Conservation (phyloP, 768 basidiomycete species). For the Phanerodontia chrysosporium region DNA sequence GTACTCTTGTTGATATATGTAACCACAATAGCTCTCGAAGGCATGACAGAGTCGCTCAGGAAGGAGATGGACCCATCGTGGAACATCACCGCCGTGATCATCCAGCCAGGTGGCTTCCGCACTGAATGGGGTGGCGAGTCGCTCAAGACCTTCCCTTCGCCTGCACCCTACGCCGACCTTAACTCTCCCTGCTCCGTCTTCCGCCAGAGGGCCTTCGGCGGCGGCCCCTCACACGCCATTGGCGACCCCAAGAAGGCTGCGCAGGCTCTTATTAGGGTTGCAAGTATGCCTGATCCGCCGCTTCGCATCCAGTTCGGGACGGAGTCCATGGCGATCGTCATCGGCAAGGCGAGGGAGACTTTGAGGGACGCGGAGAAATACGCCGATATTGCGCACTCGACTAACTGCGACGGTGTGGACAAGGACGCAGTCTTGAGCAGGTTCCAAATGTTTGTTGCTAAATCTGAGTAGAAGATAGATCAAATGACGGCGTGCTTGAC, state of each 20-base stretch:
- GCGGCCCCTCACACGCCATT: background rate
- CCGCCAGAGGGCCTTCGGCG: background rate
- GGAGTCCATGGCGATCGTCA: conserved; percentile 11
- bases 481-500: too few species aligned
- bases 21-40: conserved; percentile 32
- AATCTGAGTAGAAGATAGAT: background rate
- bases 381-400: conserved; percentile 11
- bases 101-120: conserved; percentile 20
- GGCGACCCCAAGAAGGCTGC: conserved; percentile 18
- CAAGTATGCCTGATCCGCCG: conserved; percentile 10
- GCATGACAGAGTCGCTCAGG: conserved; percentile 34
- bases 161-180: conserved; percentile 4
- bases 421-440: conserved; percentile 4
- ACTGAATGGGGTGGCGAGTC: conserved; percentile 17
- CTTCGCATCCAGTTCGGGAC: conserved; percentile 17
- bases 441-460: conserved; percentile 1
- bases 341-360: conserved; percentile 11
- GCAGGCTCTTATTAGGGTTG: conserved; percentile 11
- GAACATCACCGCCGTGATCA: conserved; percentile 39
- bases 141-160: conserved; percentile 6
- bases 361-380: conserved; percentile 11
- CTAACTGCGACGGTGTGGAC: conserved; percentile 12
- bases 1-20: background rate
- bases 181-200: conserved; percentile 5
- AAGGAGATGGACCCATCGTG: conserved; percentile 41